Conservation (phyloP, 306 rosid species). For the Dalbergia oliveri region DNA sequence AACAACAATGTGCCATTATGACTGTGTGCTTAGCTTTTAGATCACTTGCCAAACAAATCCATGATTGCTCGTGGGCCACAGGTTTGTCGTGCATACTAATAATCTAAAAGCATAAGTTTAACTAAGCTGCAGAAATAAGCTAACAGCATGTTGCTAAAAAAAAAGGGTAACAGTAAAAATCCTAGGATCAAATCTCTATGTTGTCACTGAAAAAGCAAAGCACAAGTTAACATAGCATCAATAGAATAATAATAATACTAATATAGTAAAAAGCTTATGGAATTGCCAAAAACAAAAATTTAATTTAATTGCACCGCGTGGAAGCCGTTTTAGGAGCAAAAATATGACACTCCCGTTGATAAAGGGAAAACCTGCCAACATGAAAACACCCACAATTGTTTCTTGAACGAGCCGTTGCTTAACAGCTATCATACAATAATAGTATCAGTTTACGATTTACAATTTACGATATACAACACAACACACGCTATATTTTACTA, state of each 20-base stretch:
- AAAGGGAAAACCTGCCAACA: conserved; percentile 45
- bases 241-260: background rate
- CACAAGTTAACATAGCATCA: background rate
- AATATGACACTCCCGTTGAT: conserved; percentile 36
- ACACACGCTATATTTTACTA: no score
- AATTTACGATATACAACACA: conserved; percentile 35
- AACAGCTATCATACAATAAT: conserved; percentile 37
- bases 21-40: conserved; percentile 62
- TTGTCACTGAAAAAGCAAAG: conserved; percentile 6
- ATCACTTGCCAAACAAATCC: conserved; percentile 57
- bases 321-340: conserved; percentile 15
- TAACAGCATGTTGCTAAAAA: background rate
- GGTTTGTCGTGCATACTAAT: conserved; percentile 44
- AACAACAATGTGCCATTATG: conserved; percentile 56
- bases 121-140: background rate
- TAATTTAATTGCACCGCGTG: conserved; percentile 21
- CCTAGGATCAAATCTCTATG: conserved; percentile 13
- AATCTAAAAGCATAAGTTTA: conserved; percentile 25
- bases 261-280: background rate
- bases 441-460: conserved; percentile 14
- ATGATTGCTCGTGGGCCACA: conserved; percentile 63
- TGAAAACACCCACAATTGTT: conserved; percentile 40
- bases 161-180: background rate
- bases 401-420: conserved; percentile 61
- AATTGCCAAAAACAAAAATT: background rate